phyloP scores from a whole-genome alignment of 768 basidiomycete genomes.

The Chalciporus chontae region DNA sequence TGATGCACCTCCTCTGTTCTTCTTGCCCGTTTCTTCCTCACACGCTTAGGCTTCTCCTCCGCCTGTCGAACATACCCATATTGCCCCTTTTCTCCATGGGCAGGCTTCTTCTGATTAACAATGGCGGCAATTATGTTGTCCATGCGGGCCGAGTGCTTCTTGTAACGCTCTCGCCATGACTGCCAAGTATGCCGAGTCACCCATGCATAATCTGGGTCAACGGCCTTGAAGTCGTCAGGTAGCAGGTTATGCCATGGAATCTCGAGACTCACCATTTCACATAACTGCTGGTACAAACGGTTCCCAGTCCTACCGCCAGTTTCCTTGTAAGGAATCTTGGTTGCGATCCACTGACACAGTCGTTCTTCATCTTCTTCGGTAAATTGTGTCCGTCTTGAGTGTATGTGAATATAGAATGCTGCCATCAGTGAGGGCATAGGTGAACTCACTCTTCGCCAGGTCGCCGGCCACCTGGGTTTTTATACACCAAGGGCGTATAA shows the following conservation, averaged over 20 bases:
- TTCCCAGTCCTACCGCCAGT: conserved; percentile 82
- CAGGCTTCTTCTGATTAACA: conserved; percentile 67
- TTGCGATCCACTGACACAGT: conserved; percentile 75
- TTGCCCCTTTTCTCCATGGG: conserved; percentile 73
- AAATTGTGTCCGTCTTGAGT: conserved; percentile 68
- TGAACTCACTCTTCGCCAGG: conserved; percentile 72
- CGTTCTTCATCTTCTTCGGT: conserved; percentile 73
- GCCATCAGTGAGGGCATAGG: background rate
- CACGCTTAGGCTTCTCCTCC: conserved; percentile 64
- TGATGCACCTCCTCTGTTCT: conserved; percentile 24
- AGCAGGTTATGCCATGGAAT: background rate
- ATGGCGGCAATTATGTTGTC: conserved; percentile 61
- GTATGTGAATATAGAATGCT: background rate
- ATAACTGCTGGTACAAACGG: conserved; percentile 76
- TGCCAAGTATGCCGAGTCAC: conserved; percentile 85
- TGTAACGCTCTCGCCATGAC: conserved; percentile 87
- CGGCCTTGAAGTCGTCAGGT: conserved; percentile 37
- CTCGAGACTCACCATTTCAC: conserved; percentile 53
- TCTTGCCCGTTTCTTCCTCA: conserved; percentile 45
- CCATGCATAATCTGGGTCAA: conserved; percentile 74
- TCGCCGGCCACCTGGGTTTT: conserved; percentile 78
- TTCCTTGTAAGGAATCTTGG: conserved; percentile 80
- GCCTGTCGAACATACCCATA: conserved; percentile 77
- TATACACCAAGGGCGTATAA: conserved; percentile 76
- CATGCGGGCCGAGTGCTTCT: conserved; percentile 71